Conservation (phyloP, 441 rosid genomes). For the Arabidopsis lyrata region DNA sequence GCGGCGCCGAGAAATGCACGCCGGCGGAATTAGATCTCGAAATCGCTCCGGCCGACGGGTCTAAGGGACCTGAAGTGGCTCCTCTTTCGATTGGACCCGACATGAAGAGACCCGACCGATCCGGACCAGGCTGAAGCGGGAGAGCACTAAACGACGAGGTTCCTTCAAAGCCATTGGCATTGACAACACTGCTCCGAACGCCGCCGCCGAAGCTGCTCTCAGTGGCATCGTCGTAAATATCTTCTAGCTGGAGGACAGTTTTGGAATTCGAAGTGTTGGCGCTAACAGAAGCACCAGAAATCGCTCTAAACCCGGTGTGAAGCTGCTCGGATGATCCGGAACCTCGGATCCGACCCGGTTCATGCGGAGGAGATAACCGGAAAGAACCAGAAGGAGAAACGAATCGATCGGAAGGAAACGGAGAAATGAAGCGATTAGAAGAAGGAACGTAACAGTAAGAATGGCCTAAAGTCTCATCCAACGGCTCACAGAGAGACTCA, state of each 20-base stretch:
- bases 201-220: slow-evolving; percentile 61
- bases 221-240: slow-evolving; percentile 81
- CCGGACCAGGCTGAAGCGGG: slow-evolving; percentile 82
- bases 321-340: slow-evolving; percentile 54
- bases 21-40: slow-evolving; percentile 55
- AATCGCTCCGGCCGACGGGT: slow-evolving; percentile 47
- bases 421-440: slow-evolving; percentile 81
- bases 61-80: slow-evolving; percentile 77
- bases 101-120: slow-evolving; percentile 62
- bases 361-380: slow-evolving; percentile 82
- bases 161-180: slow-evolving; percentile 83
- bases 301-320: slow-evolving; percentile 62
- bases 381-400: slow-evolving; percentile 81
- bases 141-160: slow-evolving; percentile 89
- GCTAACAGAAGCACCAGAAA: slow-evolving; percentile 93
- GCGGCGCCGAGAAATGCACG: slow-evolving; percentile 90
- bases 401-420: slow-evolving; percentile 82
- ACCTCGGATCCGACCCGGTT: slow-evolving; percentile 48
- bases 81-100: slow-evolving; percentile 92
- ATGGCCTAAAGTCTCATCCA: slow-evolving; percentile 92
- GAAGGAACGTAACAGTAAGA: slow-evolving; percentile 92
- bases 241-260: slow-evolving; percentile 79
- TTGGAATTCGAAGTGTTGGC: slow-evolving; percentile 87
- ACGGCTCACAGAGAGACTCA: slow-evolving; percentile 66
- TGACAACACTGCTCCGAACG: slow-evolving; percentile 56